phyloP scores from a whole-genome alignment of 2,329 filamentous ascomycete species.

The Fusarium ramigenum region DNA sequence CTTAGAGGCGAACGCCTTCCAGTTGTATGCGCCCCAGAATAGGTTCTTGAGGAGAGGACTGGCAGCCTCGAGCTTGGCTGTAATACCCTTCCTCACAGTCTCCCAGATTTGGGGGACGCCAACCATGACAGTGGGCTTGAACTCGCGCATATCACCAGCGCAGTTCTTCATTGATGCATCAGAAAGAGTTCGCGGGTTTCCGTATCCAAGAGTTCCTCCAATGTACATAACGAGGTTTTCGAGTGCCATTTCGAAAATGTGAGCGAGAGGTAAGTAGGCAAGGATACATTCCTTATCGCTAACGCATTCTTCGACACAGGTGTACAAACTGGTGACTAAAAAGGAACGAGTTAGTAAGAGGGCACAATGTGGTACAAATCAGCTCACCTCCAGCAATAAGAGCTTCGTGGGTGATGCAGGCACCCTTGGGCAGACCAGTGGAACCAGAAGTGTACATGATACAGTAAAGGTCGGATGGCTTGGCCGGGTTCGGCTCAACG shows the following conservation, averaged over 20 bases:
- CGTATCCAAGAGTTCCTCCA: conserved; percentile 93
- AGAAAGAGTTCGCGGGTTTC: conserved; percentile 87
- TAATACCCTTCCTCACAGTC: conserved; percentile 93
- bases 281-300: conserved; percentile 81
- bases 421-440: conserved; percentile 89
- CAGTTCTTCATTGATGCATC: conserved; percentile 89
- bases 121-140: conserved; percentile 88
- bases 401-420: conserved; percentile 80
- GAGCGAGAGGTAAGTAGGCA: conserved; percentile 91
- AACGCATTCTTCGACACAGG: conserved; percentile 80
- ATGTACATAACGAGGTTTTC: conserved; percentile 91
- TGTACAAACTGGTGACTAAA: conserved; percentile 79
- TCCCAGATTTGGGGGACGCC: conserved; percentile 98
- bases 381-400: conserved; percentile 75
- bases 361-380: conserved; percentile 31
- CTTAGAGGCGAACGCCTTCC: conserved; percentile 67
- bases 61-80: conserved; percentile 78
- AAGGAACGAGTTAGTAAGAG: conserved; percentile 24
- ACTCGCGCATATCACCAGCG: conserved; percentile 91
- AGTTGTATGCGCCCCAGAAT: conserved; percentile 74
- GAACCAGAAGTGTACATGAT: conserved; percentile 90
- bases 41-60: conserved; percentile 77
- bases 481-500: conserved; percentile 75
- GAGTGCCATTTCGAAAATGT: conserved; percentile 96
- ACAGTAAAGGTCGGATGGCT: conserved; percentile 82